Evolutionary conservation across 352 stramenopile species (phyloP).

Genomic region (Phytophthora capsici): DNA sequence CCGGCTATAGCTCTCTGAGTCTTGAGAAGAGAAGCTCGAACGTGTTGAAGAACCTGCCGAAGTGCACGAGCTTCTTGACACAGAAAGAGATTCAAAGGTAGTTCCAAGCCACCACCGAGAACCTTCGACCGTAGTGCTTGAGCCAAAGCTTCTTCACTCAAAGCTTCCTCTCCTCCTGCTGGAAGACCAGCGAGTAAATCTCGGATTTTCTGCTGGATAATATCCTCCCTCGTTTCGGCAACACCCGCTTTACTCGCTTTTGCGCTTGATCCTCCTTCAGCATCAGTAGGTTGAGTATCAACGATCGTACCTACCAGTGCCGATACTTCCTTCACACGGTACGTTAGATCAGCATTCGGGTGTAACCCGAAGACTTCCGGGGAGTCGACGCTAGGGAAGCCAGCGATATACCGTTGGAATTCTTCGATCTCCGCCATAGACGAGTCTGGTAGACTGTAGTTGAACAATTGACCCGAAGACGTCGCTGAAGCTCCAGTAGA

Average conservation of each 20-base stretch:
- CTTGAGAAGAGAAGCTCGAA: conserved; percentile 57
- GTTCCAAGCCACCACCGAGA: conserved; percentile 60
- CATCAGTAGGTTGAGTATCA: conserved; percentile 72
- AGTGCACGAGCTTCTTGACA: conserved; percentile 78
- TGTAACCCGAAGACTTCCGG: conserved; percentile 85
- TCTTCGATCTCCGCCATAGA: conserved; percentile 64
- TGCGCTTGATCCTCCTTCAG: conserved; percentile 20
- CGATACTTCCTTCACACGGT: conserved; percentile 78
- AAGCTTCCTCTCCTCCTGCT: conserved; percentile 49
- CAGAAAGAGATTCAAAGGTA: conserved; percentile 80
- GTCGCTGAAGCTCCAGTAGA: conserved; percentile 17
- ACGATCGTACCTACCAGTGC: conserved; percentile 65
- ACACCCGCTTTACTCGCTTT: conserved; percentile 9
- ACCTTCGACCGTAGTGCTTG: conserved; percentile 56
- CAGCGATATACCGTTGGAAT: conserved; percentile 64
- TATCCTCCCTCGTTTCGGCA: conserved; percentile 63
- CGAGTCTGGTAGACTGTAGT: conserved; percentile 59
- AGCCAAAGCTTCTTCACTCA: conserved; percentile 40
- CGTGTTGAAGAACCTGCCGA: conserved; percentile 59
- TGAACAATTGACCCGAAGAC: conserved; percentile 42
- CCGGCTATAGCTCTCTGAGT: conserved; percentile 65
- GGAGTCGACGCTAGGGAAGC: conserved; percentile 75
- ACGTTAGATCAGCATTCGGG: conserved; percentile 81
- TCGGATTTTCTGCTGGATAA: conserved; percentile 64
- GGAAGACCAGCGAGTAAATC: conserved; percentile 61